Conservation (phyloP, 2,329 filamentous ascomycete species). For the Claviceps fusiformis region DNA sequence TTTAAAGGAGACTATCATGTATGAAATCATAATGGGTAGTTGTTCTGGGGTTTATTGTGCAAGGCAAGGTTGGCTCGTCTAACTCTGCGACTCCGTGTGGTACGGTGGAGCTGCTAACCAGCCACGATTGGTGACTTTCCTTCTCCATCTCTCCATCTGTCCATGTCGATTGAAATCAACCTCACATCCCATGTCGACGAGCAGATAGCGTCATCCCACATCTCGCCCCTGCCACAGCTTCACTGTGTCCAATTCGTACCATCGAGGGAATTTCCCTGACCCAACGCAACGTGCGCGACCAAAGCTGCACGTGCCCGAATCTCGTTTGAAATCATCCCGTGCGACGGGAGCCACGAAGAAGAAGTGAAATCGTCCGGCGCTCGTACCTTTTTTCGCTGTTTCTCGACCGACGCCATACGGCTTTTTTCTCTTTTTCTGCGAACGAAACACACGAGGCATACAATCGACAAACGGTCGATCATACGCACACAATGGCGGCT, state of each 20-base stretch:
- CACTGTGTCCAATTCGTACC: background rate
- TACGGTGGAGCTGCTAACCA: constrained; percentile 8
- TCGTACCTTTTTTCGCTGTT: background rate
- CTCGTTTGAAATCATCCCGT: background rate
- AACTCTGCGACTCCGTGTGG: background rate
- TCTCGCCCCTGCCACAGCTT: background rate
- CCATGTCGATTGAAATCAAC: constrained; percentile 6
- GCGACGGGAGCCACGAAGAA: background rate
- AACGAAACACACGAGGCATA: background rate
- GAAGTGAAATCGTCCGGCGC: background rate
- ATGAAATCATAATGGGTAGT: background rate
- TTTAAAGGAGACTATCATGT: background rate
- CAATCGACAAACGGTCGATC: background rate
- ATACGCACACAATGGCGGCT: constrained; percentile 59
- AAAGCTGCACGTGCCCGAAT: background rate
- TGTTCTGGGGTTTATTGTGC: no score
- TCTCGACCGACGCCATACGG: background rate
- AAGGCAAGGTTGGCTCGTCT: background rate
- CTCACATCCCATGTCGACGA: background rate
- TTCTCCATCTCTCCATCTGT: constrained; percentile 7
- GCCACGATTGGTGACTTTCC: constrained; percentile 9
- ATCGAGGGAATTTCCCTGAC: background rate
- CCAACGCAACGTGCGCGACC: background rate
- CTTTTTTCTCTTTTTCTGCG: background rate
- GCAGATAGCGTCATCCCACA: constrained; percentile 1